Conservation (phyloP, 805 yeast genomes). For the Sugiyamaella mastotermitis region DNA sequence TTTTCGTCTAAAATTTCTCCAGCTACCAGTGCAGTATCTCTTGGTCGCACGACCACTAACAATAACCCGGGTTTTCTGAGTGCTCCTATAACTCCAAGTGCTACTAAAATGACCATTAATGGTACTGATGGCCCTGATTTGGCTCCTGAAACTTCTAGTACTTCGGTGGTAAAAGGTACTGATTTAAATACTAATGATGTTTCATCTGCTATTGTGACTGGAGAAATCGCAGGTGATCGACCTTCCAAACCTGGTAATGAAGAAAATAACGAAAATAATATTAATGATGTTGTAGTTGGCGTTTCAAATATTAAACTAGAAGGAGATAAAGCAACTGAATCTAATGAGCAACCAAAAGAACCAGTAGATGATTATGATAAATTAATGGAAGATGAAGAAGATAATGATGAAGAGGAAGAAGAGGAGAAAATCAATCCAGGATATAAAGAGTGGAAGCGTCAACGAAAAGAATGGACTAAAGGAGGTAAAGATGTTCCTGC, state of each 20-base stretch:
- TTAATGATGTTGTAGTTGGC: no score
- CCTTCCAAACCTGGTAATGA: no score
- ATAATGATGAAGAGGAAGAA: constrained; percentile 15
- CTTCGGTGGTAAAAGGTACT: no score
- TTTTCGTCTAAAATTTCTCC: constrained; percentile 8
- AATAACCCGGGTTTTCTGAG: background rate
- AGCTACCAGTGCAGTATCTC: no score
- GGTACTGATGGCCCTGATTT: no score
- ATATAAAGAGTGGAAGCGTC: constrained; percentile 58
- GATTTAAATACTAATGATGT: no score
- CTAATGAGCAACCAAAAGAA: background rate
- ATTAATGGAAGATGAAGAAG: background rate
- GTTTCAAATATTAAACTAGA: no score
- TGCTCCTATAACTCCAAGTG: background rate
- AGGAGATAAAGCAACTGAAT: no score
- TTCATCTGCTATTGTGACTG: background rate
- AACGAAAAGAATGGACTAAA: constrained; percentile 60
- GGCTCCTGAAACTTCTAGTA: no score
- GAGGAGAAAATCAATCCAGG: constrained; percentile 47
- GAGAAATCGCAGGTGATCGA: constrained; percentile 1
- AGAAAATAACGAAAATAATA: no score
- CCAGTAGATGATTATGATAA: background rate
- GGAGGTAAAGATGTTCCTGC: constrained; percentile 22
- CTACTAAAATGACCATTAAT: no score
- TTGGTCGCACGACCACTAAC: background rate